phyloP scores from a whole-genome alignment of 306 rosid species.

The Sechiopsis laciniata region DNA sequence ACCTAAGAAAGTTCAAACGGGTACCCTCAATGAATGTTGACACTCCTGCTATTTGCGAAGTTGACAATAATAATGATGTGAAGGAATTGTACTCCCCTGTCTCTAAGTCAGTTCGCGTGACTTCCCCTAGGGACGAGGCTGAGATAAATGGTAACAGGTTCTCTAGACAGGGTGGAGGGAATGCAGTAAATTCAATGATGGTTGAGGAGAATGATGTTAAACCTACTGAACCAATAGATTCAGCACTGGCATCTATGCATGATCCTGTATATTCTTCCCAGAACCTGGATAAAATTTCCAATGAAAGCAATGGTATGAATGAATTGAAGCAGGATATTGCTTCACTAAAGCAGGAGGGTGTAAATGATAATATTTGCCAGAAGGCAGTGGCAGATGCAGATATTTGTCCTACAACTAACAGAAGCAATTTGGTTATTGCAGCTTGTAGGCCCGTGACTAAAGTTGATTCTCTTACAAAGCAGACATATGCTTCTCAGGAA shows the following conservation, averaged over 20 bases:
- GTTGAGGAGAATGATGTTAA: constrained; percentile 24
- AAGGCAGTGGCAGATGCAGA: neutral
- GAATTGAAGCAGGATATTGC: constrained; percentile 33
- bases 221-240: constrained; percentile 24
- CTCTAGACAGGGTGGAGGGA: constrained; percentile 24
- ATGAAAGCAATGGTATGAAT: constrained; percentile 25
- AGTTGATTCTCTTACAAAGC: constrained; percentile 26
- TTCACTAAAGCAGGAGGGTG: constrained; percentile 33
- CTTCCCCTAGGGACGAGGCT: constrained; percentile 28
- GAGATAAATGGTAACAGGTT: constrained; percentile 26
- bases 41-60: constrained; percentile 33
- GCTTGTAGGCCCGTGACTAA: constrained; percentile 12
- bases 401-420: constrained; percentile 13
- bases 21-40: constrained; percentile 28
- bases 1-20: constrained; percentile 59
- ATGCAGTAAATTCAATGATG: constrained; percentile 24
- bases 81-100: constrained; percentile 31
- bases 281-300: constrained; percentile 24
- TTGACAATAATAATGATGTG: constrained; percentile 31
- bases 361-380: constrained; percentile 24
- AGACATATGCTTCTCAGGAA: constrained; percentile 32
- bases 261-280: constrained; percentile 27
- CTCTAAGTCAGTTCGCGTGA: constrained; percentile 35
- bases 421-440: constrained; percentile 29
- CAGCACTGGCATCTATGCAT: constrained; percentile 27